Conservation (phyloP, 805 yeast genomes). For the Candida dajiaensis region DNA sequence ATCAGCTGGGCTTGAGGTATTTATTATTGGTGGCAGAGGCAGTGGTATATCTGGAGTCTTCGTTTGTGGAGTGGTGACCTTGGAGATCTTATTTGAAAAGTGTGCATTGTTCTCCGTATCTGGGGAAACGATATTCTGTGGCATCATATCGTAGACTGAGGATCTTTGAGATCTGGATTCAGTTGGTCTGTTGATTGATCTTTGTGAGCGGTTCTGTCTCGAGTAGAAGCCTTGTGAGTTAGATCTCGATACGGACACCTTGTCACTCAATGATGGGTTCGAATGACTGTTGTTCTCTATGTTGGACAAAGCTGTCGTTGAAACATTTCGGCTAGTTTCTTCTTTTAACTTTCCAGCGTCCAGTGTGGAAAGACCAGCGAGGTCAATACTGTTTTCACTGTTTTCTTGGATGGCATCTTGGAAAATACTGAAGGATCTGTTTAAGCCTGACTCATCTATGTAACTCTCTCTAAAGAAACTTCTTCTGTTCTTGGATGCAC, state of each 20-base stretch:
- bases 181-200: not conserved
- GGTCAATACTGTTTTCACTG: conserved; percentile 16
- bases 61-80: not conserved
- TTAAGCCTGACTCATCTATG: conserved; percentile 20
- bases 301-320: not conserved
- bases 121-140: not conserved
- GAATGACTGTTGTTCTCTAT: not conserved
- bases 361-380: conserved; percentile 16
- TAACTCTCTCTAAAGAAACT: conserved; percentile 21
- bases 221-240: not conserved
- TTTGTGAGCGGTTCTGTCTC: not conserved
- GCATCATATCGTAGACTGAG: not conserved
- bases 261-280: not conserved
- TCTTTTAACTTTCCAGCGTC: conserved; percentile 11
- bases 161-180: not conserved
- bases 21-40: conserved; percentile 11
- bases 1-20: not conserved
- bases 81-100: not conserved
- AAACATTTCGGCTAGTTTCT: not conserved
- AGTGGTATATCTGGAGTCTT: conserved; percentile 7
- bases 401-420: conserved; percentile 21
- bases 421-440: conserved; percentile 18
- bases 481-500: conserved; percentile 10
- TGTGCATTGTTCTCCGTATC: not conserved
- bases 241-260: not conserved